These are phyloP conservation scores for Hemileccinum impolitum DNA, from an alignment of 768 basidiomycete genomes.

Conservation along the genomic window DNA sequence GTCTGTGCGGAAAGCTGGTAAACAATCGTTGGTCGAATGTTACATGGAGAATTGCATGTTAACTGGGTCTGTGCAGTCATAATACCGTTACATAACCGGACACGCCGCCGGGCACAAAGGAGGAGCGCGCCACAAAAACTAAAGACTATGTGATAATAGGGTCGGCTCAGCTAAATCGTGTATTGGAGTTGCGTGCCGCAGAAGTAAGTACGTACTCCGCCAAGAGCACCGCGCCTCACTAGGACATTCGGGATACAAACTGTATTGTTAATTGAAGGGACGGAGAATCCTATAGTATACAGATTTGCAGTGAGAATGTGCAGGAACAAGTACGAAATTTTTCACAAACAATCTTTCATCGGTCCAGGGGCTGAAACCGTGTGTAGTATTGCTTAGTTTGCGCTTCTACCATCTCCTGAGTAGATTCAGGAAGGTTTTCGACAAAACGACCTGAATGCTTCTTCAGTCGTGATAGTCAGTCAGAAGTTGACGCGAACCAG, in stretches of 20 bases:
- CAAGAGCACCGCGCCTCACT: background rate
- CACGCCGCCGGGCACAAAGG: too few species aligned
- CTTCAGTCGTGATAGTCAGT: conserved; percentile 1
- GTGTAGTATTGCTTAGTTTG: conserved; percentile 83
- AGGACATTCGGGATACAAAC: background rate
- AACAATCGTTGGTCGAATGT: too few species aligned
- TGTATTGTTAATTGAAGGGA: background rate
- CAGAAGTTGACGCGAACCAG: conserved; percentile 51
- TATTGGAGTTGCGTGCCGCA: too few species aligned
- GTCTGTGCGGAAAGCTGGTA: too few species aligned
- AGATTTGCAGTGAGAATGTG: conserved; percentile 3
- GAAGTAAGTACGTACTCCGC: too few species aligned
- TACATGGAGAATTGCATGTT: too few species aligned
- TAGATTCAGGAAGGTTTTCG: conserved; percentile 88
- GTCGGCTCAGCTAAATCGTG: too few species aligned
- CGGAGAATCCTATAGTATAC: conserved; percentile 2
- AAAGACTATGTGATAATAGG: too few species aligned
- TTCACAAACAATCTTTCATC: conserved; percentile 14
- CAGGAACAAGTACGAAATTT: background rate
- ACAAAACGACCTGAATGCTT: conserved; percentile 62
- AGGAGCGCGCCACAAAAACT: too few species aligned
- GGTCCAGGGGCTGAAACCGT: conserved; percentile 67
- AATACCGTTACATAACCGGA: too few species aligned
- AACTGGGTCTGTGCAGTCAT: too few species aligned
- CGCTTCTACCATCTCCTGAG: conserved; percentile 86